Evolutionary conservation across 441 rosid genomes (phyloP), one percentile per base, ranked within the genome.

Genomic region (Eruca vesicaria): DNA sequence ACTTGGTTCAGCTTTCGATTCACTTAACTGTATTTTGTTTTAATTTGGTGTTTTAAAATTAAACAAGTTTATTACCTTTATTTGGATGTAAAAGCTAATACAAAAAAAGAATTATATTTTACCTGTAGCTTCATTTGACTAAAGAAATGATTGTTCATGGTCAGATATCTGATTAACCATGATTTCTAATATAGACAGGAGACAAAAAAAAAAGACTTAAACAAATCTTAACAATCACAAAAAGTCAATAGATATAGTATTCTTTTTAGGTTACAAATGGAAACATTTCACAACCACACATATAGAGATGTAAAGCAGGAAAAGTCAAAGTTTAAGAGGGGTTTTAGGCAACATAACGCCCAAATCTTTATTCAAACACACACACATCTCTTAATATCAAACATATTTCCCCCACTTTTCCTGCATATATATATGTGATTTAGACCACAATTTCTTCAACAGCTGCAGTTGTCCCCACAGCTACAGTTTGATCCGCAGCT

Each of bases 401-500:
- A 60, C 23, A 45, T 6, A 0, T 19, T 23, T 36, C 18, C 10
- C 38, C 69, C 20, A 33, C 6, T 36, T 61, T 50, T 10, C 53
- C 9, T 66, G 65, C 60, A 19, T 63, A 31, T 12, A 21, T 67
- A 12, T 58, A 31, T 67, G 43, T 5, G 29, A 9, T 59, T 57
- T 20, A 33, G 36, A 67, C 31, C 73, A 50, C 11, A 6, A 66
- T 20, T 68, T 9, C 15, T 62, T 68, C 18, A 52, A 71, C 78
- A 74, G 43, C 50, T 77, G 68, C 90, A 85, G 65, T 6, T 82
- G 78, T 82, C 78, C 23, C 84, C 78, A 38, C 90, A 87, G 21
- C 69, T 52, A 79, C 90, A 85, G 88, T 36, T 82, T 36, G 83
- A 62, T 71, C 87, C 90, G 12, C 90, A 87, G 79, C 79, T 85